Evolutionary conservation across 2,329 filamentous ascomycete species (phyloP), one percentile per base, ranked within the genome.

Genomic region (Botrytis fragariae): DNA sequence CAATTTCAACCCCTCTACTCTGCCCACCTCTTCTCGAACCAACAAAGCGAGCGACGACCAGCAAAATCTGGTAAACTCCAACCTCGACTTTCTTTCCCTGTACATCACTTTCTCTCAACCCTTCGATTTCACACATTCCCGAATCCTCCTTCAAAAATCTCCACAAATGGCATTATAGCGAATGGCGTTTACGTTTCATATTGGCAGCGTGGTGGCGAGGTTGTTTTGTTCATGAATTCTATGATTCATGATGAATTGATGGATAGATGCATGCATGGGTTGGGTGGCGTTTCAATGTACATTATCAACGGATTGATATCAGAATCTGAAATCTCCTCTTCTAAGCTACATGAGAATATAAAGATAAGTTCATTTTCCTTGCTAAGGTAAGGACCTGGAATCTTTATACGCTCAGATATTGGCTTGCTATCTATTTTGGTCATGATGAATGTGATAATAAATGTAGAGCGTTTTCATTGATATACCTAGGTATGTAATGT

Each of bases 281-380:
- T 64, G 59, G 59, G 29, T 37, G 68, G 69, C 54, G 64, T 68
- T 57, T 68, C 16, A 68, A 22, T 68, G 64, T 68, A 68, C 35
- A 68, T 42, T 68, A 68, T 35, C 64, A 42, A 57, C 10, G 64
- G 64, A 68, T 68, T 67, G 12, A 51, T 29, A 54, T 69, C 65
- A 69, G 18, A 69, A 57, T 59, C 48, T 57, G 65, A 69, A 57
- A 69, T 69, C 65, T 69, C 65, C 65, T 69, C 48, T 69, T 29
- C 2, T 7, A 57, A 57, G 37, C 57, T 10, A 44, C 1, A 16
- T 57, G 48, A 44, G 48, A 57, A 32, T 10, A 51, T 14, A 32
- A 25, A 54, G 10, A 39, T 18, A 32, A 32, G 35, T 57, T 32
- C 18, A 16, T 57, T 29, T 29, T 42, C 25, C 48, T 29, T 39